Conservation (phyloP, 345 rosid genomes). For the Camelina hispida region DNA sequence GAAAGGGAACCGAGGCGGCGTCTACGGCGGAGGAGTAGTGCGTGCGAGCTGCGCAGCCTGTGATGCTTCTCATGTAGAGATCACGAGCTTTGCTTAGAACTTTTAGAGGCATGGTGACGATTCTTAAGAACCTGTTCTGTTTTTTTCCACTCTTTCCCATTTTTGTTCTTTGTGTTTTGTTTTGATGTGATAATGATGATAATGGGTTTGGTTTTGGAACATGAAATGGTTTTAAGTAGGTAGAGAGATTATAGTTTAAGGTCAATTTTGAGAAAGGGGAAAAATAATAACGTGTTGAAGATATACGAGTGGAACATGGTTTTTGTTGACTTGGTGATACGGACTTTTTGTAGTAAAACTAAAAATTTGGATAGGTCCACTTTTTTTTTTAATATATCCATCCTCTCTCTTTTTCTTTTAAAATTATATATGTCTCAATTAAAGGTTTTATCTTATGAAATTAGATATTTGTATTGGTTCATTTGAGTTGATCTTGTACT, state of each 20-base stretch:
- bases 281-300: constrained; percentile 32
- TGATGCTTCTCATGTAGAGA: constrained; percentile 66
- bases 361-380: neutral
- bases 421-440: neutral
- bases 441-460: too few species aligned
- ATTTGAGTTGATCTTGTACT: too few species aligned
- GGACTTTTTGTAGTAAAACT: constrained; percentile 6
- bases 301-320: constrained; percentile 22
- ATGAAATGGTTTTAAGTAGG: constrained; percentile 32
- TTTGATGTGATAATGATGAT: neutral
- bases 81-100: constrained; percentile 66
- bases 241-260: neutral
- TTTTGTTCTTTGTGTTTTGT: neutral
- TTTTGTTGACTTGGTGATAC: constrained; percentile 41
- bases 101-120: constrained; percentile 54
- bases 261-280: constrained; percentile 20
- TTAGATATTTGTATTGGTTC: too few species aligned
- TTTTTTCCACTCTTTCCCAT: constrained; percentile 39
- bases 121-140: constrained; percentile 51
- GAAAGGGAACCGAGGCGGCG: constrained; percentile 44
- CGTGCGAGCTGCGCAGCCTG: constrained; percentile 49
- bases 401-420: neutral
- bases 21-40: constrained; percentile 39
- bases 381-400: neutral
- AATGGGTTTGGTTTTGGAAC: constrained; percentile 19